phyloP scores from a whole-genome alignment of 2,329 filamentous ascomycete genomes.

The Thermothelomyces thermophilus region DNA sequence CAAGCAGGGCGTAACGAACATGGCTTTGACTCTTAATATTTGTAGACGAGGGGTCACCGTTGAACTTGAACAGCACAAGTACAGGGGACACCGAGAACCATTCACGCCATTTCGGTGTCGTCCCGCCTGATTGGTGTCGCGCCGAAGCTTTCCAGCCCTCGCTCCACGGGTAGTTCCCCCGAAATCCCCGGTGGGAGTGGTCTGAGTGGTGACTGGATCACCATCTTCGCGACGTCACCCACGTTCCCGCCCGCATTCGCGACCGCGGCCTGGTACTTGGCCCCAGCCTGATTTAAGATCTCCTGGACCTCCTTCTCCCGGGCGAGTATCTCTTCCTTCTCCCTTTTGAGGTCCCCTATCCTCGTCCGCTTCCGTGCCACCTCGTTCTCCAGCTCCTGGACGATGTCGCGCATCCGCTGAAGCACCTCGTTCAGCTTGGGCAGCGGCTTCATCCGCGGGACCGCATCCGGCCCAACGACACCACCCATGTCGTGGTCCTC shows the following conservation, averaged over 20 bases:
- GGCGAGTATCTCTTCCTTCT: slow-evolving; percentile 60
- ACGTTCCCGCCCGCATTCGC: slow-evolving; percentile 21
- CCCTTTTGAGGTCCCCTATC: slow-evolving; percentile 60
- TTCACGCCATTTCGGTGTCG: slow-evolving; percentile 15
- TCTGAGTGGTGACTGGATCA: slow-evolving; percentile 28
- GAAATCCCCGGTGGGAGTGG: slow-evolving; percentile 24
- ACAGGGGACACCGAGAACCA: too few relatives aligned
- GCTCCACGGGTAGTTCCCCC: slow-evolving; percentile 29
- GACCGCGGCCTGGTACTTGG: slow-evolving; percentile 47
- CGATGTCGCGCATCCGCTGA: slow-evolving; percentile 52
- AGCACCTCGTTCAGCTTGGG: slow-evolving; percentile 66
- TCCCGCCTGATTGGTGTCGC: slow-evolving; percentile 35
- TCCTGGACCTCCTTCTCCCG: slow-evolving; percentile 75
- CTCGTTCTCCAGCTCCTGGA: slow-evolving; percentile 57
- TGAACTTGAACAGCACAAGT: too few relatives aligned
- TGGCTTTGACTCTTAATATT: too few relatives aligned
- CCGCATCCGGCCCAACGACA: slow-evolving; percentile 32
- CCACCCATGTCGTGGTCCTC: slow-evolving; percentile 35
- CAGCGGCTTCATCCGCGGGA: slow-evolving; percentile 68
- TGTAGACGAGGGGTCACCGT: too few relatives aligned
- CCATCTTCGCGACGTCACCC: slow-evolving; percentile 19
- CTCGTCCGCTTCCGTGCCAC: slow-evolving; percentile 54
- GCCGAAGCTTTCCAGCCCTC: slow-evolving; percentile 43
- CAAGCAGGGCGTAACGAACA: too few relatives aligned
- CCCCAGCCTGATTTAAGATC: slow-evolving; percentile 72